Conservation (phyloP, 2,329 filamentous ascomycete species). For the Fusarium anguioides region DNA sequence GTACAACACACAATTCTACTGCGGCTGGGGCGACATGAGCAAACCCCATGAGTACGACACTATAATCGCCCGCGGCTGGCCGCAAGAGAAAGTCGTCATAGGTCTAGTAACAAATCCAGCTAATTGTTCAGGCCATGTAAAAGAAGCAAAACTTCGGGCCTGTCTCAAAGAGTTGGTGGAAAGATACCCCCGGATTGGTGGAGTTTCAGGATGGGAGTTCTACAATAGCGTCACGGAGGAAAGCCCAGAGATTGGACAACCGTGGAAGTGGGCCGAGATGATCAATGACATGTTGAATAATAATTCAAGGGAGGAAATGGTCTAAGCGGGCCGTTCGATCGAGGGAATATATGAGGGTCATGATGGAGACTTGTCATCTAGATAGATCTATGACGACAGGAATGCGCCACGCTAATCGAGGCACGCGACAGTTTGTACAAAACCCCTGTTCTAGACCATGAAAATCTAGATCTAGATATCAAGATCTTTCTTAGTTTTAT, state of each 20-base stretch:
- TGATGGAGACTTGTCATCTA: conserved; percentile 13
- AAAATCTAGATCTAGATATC: background rate
- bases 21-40: conserved; percentile 75
- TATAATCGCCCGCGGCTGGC: conserved; percentile 72
- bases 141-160: conserved; percentile 56
- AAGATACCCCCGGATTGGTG: conserved; percentile 76
- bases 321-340: conserved; percentile 1
- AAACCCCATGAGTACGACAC: conserved; percentile 56
- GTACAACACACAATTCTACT: conserved; percentile 93
- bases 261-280: conserved; percentile 78
- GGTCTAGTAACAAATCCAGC: conserved; percentile 80
- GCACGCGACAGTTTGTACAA: conserved; percentile 24
- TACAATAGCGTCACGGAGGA: conserved; percentile 74
- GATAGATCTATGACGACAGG: conserved; percentile 31
- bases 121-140: conserved; percentile 68
- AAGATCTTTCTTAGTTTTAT: background rate
- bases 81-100: conserved; percentile 75
- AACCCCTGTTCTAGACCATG: conserved; percentile 1
- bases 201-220: conserved; percentile 93
- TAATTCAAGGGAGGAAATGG: conserved; percentile 1
- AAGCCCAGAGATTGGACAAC: conserved; percentile 51
- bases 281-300: conserved; percentile 43
- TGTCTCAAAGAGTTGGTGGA: conserved; percentile 54
- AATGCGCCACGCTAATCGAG: conserved; percentile 19
- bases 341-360: conserved; percentile 7